Evolutionary conservation across 441 rosid species (phyloP), one percentile per base, ranked within the genome.

Genomic region (Pelargonium exstipulatum): DNA sequence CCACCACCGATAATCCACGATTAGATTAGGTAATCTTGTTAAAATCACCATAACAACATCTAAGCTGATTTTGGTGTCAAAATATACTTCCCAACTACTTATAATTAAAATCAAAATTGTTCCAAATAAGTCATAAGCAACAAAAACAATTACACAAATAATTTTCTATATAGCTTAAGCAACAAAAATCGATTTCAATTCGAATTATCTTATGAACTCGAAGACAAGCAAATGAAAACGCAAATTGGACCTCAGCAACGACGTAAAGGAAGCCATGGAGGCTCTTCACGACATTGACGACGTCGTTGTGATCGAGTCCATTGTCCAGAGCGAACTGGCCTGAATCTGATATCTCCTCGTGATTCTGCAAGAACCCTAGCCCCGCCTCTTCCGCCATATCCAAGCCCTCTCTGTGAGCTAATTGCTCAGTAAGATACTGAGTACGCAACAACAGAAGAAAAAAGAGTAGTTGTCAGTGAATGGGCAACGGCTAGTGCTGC

Each of bases 271-370:
- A 91, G 68, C 95, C 96, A 66, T 80, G 83, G 65, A 91, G 92
- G 75, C 98, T 91, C 83, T 88, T 91, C 76, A 91, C 75, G 76
- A 83, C 87, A 73, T 90, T 91, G 77, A 85, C 87, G 57, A 87
- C 79, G 5, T 85, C 92, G 69, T 55, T 75, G 80, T 90, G 98
- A 71, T 85, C 90, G 66, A 90, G 80, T n/a, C 80, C 81, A 2
- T 46, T 76, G 46, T 81, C 83, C 5, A 78, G 69, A 0, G 96
- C 85, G 77, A 91, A 91, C 45, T 73, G 70, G 57, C 91, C 96
- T 7, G 97, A 90, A 74, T 90, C 89, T 0, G 80, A 16, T 73
- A 94, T 88, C 73, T 77, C 84, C 3, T 84, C 90, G 67, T 82
- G 82, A 18, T 66, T 76, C 45, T 76, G 72, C 62, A 94, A 78